Conservation (phyloP, 495 filamentous ascomycete genomes). For the Neurospora sp. region DNA sequence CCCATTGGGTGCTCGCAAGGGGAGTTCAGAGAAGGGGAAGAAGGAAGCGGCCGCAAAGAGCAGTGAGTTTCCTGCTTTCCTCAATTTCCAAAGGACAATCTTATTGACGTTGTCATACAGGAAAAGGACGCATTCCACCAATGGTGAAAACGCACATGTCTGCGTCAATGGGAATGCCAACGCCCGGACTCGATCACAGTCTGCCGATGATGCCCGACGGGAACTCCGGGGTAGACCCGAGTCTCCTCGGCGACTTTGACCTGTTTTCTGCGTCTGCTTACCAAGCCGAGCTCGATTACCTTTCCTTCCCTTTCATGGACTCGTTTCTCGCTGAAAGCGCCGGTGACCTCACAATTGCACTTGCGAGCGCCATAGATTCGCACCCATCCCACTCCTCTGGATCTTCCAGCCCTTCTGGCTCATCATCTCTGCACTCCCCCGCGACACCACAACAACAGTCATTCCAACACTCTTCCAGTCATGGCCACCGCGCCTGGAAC, state of each 20-base stretch:
- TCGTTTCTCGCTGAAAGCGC: neutral
- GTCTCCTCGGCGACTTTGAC: neutral
- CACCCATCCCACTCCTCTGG: neutral
- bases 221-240: neutral
- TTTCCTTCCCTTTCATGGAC: neutral
- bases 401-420: neutral
- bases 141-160: neutral
- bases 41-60: neutral
- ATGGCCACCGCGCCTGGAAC: neutral
- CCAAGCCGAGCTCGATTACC: neutral
- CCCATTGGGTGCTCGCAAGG: neutral
- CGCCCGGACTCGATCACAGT: neutral
- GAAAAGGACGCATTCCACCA: neutral
- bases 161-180: neutral
- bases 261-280: neutral
- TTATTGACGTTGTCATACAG: neutral
- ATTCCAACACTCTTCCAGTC: neutral
- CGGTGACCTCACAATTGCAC: neutral
- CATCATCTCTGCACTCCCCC: neutral
- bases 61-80: neutral
- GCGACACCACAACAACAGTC: neutral
- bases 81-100: neutral
- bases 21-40: neutral
- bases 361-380: neutral
- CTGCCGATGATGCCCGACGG: neutral